These are phyloP conservation scores for Vitrella brassicaformis DNA, from an alignment of 73 alveolate species.

Conservation along the genomic window DNA sequence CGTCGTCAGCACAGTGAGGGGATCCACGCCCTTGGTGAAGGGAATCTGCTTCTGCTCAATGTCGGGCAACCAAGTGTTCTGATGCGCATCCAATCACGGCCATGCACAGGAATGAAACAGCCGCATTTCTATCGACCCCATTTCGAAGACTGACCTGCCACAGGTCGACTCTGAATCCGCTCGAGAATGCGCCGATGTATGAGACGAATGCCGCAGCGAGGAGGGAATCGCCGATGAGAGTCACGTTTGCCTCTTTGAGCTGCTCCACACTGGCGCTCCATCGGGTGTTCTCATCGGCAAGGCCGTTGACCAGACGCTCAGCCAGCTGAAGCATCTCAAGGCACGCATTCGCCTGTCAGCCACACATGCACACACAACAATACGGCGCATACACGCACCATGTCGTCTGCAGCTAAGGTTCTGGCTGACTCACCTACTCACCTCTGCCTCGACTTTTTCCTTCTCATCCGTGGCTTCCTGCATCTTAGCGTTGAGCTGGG, in stretches of 20 bases:
- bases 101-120: too few species aligned
- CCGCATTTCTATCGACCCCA: too few species aligned
- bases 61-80: slow-evolving; percentile 75
- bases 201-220: slow-evolving; percentile 95
- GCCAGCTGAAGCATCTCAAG: slow-evolving; percentile 80
- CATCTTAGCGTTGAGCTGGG: slow-evolving; percentile 65
- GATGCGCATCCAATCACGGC: too few species aligned
- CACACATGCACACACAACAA: too few species aligned
- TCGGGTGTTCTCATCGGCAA: slow-evolving; percentile 90
- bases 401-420: too few species aligned
- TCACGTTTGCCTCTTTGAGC: slow-evolving; percentile 67
- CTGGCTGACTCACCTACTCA: too few species aligned
- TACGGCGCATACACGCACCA: too few species aligned
- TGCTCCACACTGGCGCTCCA: slow-evolving; percentile 85
- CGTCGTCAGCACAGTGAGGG: slow-evolving; percentile 82
- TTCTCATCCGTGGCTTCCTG: slow-evolving; percentile 82
- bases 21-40: slow-evolving; percentile 90
- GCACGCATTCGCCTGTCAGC: slow-evolving; percentile 83
- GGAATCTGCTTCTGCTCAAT: slow-evolving; percentile 81
- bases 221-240: slow-evolving; percentile 87
- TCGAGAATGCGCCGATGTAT: slow-evolving; percentile 89
- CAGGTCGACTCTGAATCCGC: slow-evolving; percentile 72
- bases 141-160: too few species aligned
- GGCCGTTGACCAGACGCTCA: slow-evolving; percentile 85
- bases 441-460: slow-evolving; percentile 82